These are phyloP conservation scores for Thielaviopsis ethacetica DNA, from an alignment of 2,329 filamentous ascomycete species.

Conservation along the genomic window DNA sequence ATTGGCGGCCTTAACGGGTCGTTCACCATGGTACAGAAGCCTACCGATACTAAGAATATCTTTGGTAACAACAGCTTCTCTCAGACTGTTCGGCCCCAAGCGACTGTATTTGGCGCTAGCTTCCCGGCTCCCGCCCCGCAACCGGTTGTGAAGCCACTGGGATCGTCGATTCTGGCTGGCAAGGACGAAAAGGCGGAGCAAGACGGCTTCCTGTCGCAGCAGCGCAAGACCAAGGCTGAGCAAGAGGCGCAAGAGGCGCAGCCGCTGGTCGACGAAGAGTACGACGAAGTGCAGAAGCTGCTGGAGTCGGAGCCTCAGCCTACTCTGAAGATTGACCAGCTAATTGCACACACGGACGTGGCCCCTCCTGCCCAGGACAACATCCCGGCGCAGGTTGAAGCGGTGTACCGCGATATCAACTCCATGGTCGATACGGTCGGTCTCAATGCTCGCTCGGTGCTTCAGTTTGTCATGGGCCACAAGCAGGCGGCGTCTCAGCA, in stretches of 20 bases:
- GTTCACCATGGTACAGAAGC: slow-evolving; percentile 27
- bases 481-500: slow-evolving; percentile 34
- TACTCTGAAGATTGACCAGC: slow-evolving; percentile 48
- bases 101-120: background rate
- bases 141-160: slow-evolving; percentile 1
- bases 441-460: slow-evolving; percentile 58
- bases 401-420: slow-evolving; percentile 65
- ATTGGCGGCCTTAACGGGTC: slow-evolving; percentile 33
- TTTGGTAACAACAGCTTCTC: background rate
- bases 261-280: slow-evolving; percentile 49
- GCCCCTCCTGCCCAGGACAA: slow-evolving; percentile 36
- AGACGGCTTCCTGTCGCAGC: slow-evolving; percentile 33
- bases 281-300: slow-evolving; percentile 48
- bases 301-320: slow-evolving; percentile 44
- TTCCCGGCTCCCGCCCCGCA: slow-evolving; percentile 30
- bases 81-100: background rate
- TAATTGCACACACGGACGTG: slow-evolving; percentile 45
- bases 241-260: slow-evolving; percentile 41
- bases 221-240: slow-evolving; percentile 34
- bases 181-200: slow-evolving; percentile 22
- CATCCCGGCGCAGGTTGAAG: slow-evolving; percentile 46
- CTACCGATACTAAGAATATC: background rate
- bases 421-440: slow-evolving; percentile 90
- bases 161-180: slow-evolving; percentile 11
- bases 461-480: slow-evolving; percentile 52